phyloP scores from a whole-genome alignment of 805 yeast species.

The Pichia thaimueangensis region DNA sequence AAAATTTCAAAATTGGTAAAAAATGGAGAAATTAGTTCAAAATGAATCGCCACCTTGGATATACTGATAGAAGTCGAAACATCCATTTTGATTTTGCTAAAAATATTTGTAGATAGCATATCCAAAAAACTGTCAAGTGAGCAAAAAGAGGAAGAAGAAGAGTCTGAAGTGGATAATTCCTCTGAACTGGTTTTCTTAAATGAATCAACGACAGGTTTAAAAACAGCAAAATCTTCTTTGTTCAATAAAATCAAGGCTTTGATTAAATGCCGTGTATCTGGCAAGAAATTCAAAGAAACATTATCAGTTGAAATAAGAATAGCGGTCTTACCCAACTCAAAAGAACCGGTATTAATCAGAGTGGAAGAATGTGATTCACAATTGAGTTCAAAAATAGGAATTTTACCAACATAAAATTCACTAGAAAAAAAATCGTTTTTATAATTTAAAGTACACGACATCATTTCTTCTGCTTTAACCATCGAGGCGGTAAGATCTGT shows the following conservation, averaged over 20 bases:
- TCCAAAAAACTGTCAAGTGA: background rate
- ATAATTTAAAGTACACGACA: slow-evolving; percentile 21
- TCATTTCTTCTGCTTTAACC: slow-evolving; percentile 10
- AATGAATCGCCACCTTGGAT: background rate
- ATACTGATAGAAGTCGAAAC: slow-evolving; percentile 1
- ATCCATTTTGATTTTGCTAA: slow-evolving; percentile 2
- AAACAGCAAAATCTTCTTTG: slow-evolving; percentile 20
- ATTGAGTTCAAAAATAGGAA: slow-evolving; percentile 13
- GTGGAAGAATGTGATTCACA: slow-evolving; percentile 13
- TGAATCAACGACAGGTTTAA: slow-evolving; percentile 17
- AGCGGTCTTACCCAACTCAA: slow-evolving; percentile 20
- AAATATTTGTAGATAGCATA: background rate
- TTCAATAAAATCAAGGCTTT: slow-evolving; percentile 18
- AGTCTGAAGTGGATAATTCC: background rate
- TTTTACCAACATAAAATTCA: slow-evolving; percentile 10
- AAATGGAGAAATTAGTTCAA: slow-evolving; percentile 15
- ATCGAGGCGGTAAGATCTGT: slow-evolving; percentile 16
- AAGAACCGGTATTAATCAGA: slow-evolving; percentile 20
- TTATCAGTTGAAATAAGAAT: slow-evolving; percentile 15
- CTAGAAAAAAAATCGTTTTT: slow-evolving; percentile 8
- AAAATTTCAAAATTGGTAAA: slow-evolving; percentile 7
- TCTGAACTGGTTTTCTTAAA: background rate
- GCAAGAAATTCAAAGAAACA: slow-evolving; percentile 15
- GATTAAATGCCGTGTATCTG: slow-evolving; percentile 20
- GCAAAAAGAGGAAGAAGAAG: background rate